Percentiles rank a stretch among this genome's conserved stretches.
Evolutionary conservation across 2,329 filamentous ascomycete species (phyloP).

Genomic region (Geoglossum cookeanum): DNA sequence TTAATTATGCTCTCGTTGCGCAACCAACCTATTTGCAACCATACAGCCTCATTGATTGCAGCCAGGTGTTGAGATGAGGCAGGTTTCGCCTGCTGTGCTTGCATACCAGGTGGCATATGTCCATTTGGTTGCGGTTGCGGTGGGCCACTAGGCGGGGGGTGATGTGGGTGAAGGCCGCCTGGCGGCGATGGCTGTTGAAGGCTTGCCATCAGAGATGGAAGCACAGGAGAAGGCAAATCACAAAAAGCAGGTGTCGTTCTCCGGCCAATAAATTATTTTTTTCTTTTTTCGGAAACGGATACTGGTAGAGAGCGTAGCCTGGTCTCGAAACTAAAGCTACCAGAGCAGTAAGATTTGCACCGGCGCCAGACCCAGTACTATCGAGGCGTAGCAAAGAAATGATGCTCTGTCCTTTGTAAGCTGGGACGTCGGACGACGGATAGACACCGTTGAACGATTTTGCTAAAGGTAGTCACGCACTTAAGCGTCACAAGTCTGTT

Average conservation of each 20-base stretch:
- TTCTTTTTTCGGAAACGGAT: not conserved
- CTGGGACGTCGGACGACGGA: not conserved
- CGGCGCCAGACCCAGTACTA: not conserved
- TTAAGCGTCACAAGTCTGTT: not conserved
- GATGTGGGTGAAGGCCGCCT: constrained; percentile 4
- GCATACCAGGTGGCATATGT: constrained; percentile 3
- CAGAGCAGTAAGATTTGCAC: not conserved
- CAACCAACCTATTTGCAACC: constrained; percentile 7
- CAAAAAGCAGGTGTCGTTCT: not conserved
- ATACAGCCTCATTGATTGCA: constrained; percentile 5
- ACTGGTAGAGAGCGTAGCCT: not conserved
- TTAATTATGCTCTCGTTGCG: not conserved
- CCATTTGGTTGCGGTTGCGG: constrained; percentile 3
- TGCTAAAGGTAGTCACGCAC: not conserved
- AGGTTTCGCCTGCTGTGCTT: constrained; percentile 1
- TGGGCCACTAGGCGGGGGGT: not conserved
- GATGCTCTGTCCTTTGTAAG: not conserved
- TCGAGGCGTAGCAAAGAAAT: not conserved
- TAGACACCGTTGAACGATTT: not conserved
- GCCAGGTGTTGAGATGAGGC: constrained; percentile 3
- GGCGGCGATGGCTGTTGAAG: constrained; percentile 6
- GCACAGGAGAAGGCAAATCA: not conserved
- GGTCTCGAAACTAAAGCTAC: not conserved
- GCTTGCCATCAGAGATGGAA: constrained; percentile 2
- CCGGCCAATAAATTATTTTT: not conserved